A percentile compares a stretch with the other conserved stretches of the same genome.
Conservation (phyloP, 1,284 basidiomycete genomes). For the Ustilago vetiveriae region DNA sequence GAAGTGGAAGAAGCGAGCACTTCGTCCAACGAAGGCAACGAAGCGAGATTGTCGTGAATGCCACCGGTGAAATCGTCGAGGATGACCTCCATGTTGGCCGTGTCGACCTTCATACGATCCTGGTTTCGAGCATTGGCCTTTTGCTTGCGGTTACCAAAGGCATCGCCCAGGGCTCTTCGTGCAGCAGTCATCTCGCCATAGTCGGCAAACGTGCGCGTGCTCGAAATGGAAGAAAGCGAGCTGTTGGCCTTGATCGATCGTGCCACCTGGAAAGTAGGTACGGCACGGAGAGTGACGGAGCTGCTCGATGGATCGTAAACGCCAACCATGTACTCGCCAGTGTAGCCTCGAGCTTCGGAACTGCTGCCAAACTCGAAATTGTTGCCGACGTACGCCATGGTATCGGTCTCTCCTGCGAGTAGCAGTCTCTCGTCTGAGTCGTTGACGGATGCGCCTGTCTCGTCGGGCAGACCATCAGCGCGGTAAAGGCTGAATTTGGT, state of each 20-base stretch:
- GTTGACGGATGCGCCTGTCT: constrained; percentile 21
- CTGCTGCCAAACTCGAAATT: constrained; percentile 56
- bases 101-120: constrained; percentile 66
- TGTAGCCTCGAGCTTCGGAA: constrained; percentile 55
- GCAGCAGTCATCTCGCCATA: constrained; percentile 50
- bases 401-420: constrained; percentile 57
- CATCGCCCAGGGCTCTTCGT: constrained; percentile 61
- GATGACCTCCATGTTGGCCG: constrained; percentile 60
- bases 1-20: constrained; percentile 49
- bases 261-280: constrained; percentile 60
- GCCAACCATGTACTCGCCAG: constrained; percentile 64
- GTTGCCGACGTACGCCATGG: constrained; percentile 55
- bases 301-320: constrained; percentile 58
- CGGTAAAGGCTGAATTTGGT: constrained; percentile 48
- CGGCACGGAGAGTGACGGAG: constrained; percentile 57
- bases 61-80: constrained; percentile 57
- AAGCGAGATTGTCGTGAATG: constrained; percentile 52
- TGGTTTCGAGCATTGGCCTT: constrained; percentile 61
- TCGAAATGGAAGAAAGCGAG: constrained; percentile 51
- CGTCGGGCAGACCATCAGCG: constrained; percentile 42
- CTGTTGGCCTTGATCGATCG: constrained; percentile 58
- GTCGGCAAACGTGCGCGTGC: constrained; percentile 38
- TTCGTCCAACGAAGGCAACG: constrained; percentile 47
- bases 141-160: constrained; percentile 65
- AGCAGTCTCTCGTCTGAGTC: constrained; percentile 49